Percentiles rank a stretch among this genome's conserved stretches.
These are phyloP conservation scores for Xanthoconium separans DNA, from an alignment of 1,284 basidiomycete species.

Conservation along the genomic window DNA sequence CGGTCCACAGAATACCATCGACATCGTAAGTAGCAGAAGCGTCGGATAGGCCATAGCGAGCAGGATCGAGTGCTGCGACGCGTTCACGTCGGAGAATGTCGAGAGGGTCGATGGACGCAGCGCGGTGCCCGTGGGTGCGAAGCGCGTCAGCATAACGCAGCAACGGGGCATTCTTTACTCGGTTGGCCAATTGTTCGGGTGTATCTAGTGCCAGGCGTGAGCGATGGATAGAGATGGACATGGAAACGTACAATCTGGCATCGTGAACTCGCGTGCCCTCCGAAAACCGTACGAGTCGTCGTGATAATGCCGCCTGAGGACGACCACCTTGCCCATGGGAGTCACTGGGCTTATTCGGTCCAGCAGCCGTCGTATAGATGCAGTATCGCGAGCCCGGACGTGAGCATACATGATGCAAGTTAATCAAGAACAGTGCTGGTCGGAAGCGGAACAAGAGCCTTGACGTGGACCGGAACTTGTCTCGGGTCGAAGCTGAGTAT, in stretches of 20 bases:
- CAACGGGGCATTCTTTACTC: slow-evolving; percentile 72
- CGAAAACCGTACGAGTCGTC: slow-evolving; percentile 84
- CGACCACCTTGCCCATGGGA: slow-evolving; percentile 20
- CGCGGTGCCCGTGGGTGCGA: slow-evolving; percentile 76
- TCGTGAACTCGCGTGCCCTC: slow-evolving; percentile 57
- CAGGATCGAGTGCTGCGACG: slow-evolving; percentile 77
- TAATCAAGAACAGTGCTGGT: neutral
- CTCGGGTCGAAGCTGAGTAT: slow-evolving; percentile 2
- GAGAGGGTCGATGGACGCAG: slow-evolving; percentile 82
- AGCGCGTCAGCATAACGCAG: slow-evolving; percentile 87
- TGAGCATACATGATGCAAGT: slow-evolving; percentile 17
- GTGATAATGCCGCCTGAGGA: slow-evolving; percentile 52
- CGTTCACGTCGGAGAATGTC: slow-evolving; percentile 83
- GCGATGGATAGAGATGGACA: neutral
- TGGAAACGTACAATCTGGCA: slow-evolving; percentile 71
- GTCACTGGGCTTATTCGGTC: slow-evolving; percentile 1
- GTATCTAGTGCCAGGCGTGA: slow-evolving; percentile 54
- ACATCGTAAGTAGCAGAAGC: slow-evolving; percentile 60
- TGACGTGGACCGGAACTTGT: slow-evolving; percentile 24
- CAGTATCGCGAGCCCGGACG: slow-evolving; percentile 12
- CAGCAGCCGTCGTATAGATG: slow-evolving; percentile 12
- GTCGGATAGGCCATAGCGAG: slow-evolving; percentile 72
- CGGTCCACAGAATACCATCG: slow-evolving; percentile 78
- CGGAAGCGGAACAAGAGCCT: neutral
- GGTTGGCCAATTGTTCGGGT: slow-evolving; percentile 70